Evolutionary conservation across 225 moss, liverwort and hornwort genomes (phyloP).

Genomic region (Lunularia cruciata): DNA sequence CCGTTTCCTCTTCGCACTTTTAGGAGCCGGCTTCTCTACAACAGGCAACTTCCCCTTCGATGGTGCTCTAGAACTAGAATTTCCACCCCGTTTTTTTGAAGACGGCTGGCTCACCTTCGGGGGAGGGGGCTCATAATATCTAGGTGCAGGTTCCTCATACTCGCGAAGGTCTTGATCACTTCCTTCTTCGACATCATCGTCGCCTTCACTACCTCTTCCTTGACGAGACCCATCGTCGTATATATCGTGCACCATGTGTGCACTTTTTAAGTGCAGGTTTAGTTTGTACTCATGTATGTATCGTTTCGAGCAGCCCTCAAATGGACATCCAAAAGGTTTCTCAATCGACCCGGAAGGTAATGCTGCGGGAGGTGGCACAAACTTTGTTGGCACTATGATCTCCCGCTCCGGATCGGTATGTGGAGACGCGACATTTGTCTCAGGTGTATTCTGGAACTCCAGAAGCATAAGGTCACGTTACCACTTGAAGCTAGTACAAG

Average conservation of each 20-base stretch:
- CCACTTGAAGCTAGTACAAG: too few species aligned
- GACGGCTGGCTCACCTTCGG: slow-evolving; percentile 30
- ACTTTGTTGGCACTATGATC: slow-evolving; percentile 28
- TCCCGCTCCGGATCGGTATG: slow-evolving; percentile 48
- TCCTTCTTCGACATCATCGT: slow-evolving; percentile 77
- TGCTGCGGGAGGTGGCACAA: slow-evolving; percentile 14
- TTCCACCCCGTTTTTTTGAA: slow-evolving; percentile 35
- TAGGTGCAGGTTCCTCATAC: slow-evolving; percentile 37
- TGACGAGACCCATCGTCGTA: slow-evolving; percentile 46
- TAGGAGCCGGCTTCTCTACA: slow-evolving; percentile 57
- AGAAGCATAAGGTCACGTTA: slow-evolving; percentile 1
- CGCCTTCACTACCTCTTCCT: slow-evolving; percentile 56
- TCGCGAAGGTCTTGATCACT: slow-evolving; percentile 46
- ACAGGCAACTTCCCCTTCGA: slow-evolving; percentile 72
- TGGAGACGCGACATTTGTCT: slow-evolving; percentile 56
- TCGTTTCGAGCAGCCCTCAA: slow-evolving; percentile 78
- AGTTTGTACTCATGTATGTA: slow-evolving; percentile 97
- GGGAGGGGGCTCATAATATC: slow-evolving; percentile 33
- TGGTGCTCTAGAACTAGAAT: slow-evolving; percentile 42
- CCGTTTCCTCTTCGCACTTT: slow-evolving; percentile 54
- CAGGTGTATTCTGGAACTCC: slow-evolving; percentile 65
- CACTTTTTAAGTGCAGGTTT: slow-evolving; percentile 86
- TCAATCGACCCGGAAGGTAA: slow-evolving; percentile 37
- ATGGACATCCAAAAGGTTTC: slow-evolving; percentile 83
- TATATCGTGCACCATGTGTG: slow-evolving; percentile 54